phyloP scores from a whole-genome alignment of 371 early-diverging fungal genomes.

The Mucor mucedo region DNA sequence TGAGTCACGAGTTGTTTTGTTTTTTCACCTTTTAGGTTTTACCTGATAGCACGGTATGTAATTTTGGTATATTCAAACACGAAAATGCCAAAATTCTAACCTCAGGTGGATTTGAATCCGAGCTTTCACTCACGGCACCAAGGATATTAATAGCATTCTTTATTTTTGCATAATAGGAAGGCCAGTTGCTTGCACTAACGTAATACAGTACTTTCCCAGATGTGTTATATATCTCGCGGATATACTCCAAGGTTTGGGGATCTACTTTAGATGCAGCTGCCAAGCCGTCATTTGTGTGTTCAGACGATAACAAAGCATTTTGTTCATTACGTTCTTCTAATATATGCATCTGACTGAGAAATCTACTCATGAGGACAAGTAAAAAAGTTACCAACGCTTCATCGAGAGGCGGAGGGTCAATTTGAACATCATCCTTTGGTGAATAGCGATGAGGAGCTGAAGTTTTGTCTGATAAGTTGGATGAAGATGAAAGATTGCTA shows the following conservation, averaged over 20 bases:
- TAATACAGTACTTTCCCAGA: slow-evolving; percentile 78
- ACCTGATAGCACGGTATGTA: slow-evolving; percentile 43
- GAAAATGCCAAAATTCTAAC: slow-evolving; percentile 42
- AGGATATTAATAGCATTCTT: slow-evolving; percentile 35
- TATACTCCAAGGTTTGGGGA: slow-evolving; percentile 41
- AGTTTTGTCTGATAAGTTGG: slow-evolving; percentile 8
- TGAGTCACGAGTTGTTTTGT: not conserved
- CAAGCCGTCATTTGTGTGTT: slow-evolving; percentile 36
- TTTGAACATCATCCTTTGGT: slow-evolving; percentile 11
- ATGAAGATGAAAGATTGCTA: not conserved
- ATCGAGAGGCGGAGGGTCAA: slow-evolving; percentile 79
- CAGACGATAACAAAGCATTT: slow-evolving; percentile 31
- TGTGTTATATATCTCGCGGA: slow-evolving; percentile 58
- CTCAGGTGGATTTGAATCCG: slow-evolving; percentile 37
- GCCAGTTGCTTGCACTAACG: slow-evolving; percentile 83
- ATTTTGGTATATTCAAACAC: slow-evolving; percentile 27
- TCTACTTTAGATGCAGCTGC: slow-evolving; percentile 31
- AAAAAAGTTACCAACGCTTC: slow-evolving; percentile 72
- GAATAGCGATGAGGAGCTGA: not conserved
- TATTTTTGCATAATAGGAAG: slow-evolving; percentile 69
- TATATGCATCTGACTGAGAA: slow-evolving; percentile 55
- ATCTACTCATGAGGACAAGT: slow-evolving; percentile 63
- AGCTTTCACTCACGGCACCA: slow-evolving; percentile 28
- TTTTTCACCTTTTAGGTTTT: not conserved
- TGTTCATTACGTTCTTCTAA: slow-evolving; percentile 57